phyloP scores from a whole-genome alignment of 2,329 filamentous ascomycete genomes.

The Cryoendolithus antarcticus region DNA sequence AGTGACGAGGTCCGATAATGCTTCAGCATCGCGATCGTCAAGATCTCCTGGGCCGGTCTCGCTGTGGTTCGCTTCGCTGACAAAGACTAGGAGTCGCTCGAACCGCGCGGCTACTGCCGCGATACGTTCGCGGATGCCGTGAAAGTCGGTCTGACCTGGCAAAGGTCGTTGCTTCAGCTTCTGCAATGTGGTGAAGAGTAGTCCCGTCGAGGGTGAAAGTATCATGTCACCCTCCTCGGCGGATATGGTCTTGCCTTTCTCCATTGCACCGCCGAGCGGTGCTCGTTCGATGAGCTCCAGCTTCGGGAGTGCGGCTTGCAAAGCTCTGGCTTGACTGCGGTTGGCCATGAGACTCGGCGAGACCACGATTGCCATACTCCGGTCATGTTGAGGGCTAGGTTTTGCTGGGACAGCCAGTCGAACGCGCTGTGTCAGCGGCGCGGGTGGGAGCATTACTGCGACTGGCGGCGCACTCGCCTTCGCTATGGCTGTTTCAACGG shows the following conservation, averaged over 20 bases:
- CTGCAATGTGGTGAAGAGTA: conserved; percentile 60
- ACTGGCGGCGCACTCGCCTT: conserved; percentile 4
- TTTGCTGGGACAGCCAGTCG: conserved; percentile 5
- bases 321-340: conserved; percentile 36
- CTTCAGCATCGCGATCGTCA: conserved; percentile 20
- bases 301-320: conserved; percentile 38
- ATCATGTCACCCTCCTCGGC: conserved; percentile 57
- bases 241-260: background rate
- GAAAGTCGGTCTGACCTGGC: conserved; percentile 42
- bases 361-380: conserved; percentile 36
- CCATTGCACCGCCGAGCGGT: background rate
- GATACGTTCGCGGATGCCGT: conserved; percentile 44
- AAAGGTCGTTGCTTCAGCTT: conserved; percentile 59
- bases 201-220: conserved; percentile 54
- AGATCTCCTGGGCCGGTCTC: conserved; percentile 7
- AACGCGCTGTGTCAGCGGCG: background rate
- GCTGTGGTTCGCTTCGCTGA: conserved; percentile 34
- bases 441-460: conserved; percentile 6
- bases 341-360: conserved; percentile 35
- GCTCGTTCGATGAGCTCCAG: conserved; percentile 50
- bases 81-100: conserved; percentile 53
- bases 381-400: conserved; percentile 6
- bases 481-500: background rate
- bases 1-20: conserved; percentile 22
- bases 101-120: conserved; percentile 45